Conservation (phyloP, 306 rosid species). For the Inga leiocalycina region DNA sequence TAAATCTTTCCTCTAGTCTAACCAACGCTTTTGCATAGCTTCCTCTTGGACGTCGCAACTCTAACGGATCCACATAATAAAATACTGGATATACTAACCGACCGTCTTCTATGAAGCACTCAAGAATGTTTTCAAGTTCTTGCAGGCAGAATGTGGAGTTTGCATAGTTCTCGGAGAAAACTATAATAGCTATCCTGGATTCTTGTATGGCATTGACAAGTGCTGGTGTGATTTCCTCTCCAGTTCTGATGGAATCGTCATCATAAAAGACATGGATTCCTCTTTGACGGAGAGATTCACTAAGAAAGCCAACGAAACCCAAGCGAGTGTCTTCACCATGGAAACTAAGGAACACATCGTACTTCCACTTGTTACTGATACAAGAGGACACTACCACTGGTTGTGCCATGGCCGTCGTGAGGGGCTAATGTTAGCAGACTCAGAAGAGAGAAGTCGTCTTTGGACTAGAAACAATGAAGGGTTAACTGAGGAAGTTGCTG, state of each 20-base stretch:
- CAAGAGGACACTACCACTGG: no score
- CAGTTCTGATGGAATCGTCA: background rate
- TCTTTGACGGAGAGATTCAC: background rate
- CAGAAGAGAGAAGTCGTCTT: no score
- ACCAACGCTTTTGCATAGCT: background rate
- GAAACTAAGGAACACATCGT: no score
- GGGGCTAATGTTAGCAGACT: no score
- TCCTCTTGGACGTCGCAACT: background rate
- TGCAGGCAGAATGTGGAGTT: background rate
- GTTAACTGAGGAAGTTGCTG: no score
- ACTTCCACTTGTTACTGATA: no score
- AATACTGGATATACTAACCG: background rate
- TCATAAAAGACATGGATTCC: background rate
- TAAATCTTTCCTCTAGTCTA: background rate
- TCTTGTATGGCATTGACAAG: background rate
- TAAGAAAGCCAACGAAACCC: no score
- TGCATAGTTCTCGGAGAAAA: background rate
- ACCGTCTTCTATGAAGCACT: background rate
- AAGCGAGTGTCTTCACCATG: no score
- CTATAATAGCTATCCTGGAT: constrained; percentile 1
- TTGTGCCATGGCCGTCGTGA: no score
- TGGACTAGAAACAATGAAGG: no score
- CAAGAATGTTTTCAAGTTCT: background rate
- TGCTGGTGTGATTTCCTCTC: background rate
- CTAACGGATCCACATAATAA: constrained; percentile 9